Conservation (phyloP, 1,284 basidiomycete species). For the Cerrena zonata region DNA sequence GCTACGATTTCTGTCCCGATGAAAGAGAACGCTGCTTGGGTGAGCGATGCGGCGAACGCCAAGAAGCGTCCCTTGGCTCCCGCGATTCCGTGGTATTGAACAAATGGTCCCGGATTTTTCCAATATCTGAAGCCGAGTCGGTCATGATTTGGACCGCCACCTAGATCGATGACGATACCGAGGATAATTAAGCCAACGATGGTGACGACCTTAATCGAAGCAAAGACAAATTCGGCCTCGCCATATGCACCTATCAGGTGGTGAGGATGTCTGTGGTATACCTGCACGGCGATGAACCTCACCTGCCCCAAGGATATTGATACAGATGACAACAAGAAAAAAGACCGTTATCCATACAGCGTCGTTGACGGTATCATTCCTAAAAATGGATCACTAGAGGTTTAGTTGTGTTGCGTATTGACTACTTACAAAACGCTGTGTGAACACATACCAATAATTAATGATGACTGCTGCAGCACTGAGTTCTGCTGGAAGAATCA, state of each 20-base stretch:
- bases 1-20: slow-evolving; percentile 83
- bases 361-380: slow-evolving; percentile 46
- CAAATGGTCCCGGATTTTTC: slow-evolving; percentile 69
- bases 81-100: slow-evolving; percentile 45
- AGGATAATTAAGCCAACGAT: slow-evolving; percentile 55
- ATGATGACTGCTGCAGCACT: slow-evolving; percentile 76
- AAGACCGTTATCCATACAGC: slow-evolving; percentile 75
- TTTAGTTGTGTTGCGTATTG: not conserved
- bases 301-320: slow-evolving; percentile 77
- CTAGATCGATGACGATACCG: slow-evolving; percentile 65
- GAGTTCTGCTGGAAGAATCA: slow-evolving; percentile 73
- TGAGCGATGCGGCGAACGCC: slow-evolving; percentile 62
- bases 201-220: slow-evolving; percentile 76
- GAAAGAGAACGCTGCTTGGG: slow-evolving; percentile 80
- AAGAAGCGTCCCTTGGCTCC: slow-evolving; percentile 65
- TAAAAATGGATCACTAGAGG: slow-evolving; percentile 5
- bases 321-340: slow-evolving; percentile 63
- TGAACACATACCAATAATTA: slow-evolving; percentile 52
- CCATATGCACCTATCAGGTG: slow-evolving; percentile 61
- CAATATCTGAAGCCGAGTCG: slow-evolving; percentile 34
- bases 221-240: slow-evolving; percentile 71
- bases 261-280: not conserved
- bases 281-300: slow-evolving; percentile 13
- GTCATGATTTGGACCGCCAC: slow-evolving; percentile 51
- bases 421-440: not conserved